Evolutionary conservation across 2,329 filamentous ascomycete species (phyloP), one percentile per base, ranked within the genome.

Genomic region (Xylariomycetidae sp.): DNA sequence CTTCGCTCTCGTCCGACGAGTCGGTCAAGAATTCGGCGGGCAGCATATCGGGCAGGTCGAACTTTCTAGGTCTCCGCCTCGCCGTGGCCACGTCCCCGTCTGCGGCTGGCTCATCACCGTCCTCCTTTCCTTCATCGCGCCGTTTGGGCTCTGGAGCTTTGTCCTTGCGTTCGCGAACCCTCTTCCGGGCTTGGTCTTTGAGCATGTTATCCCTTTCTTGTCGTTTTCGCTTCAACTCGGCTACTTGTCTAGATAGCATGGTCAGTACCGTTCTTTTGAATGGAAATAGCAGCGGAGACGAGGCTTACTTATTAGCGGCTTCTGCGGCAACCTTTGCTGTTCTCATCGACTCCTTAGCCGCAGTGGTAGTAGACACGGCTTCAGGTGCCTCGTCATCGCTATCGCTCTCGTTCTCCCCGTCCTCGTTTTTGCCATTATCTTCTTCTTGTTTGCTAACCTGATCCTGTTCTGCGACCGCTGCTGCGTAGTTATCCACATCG

Each of bases 361-460:
- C 70, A 30, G 63, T 62, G 10, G 58, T 54, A 2, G 72, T 72
- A 1, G 74, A 77, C n/a, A 79, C 66, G 3, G 70, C 74, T 53
- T 79, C 75, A 7, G 74, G 74, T 0, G 73, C 73, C 30, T 70
- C 73, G 33, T 77, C 72, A 26, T 66, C 67, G 9, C 63, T 62
- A 4, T 66, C 64, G 2, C 61, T 61, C 6, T 61, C 57, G 4
- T 54, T 47, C 12, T 54, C 36, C n/a, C 11, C 12, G 8, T 13
- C 19, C 12, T 39, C 27, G 6, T 14, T 17, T 33, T 16, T 26
- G 34, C 25, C 16, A 17, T 23, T 23, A n/a, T 16, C 13, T 8
- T 36, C 31, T n/a, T n/a, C n/a, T n/a, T n/a, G n/a, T 23, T 23
- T 23, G 8, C n/a, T n/a, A 8, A 8, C 8, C 15, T 27, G 33